Evolutionary conservation across 1,284 basidiomycete genomes (phyloP), one percentile per base, ranked within the genome.

Genomic region (Cystobasidium pallidum): DNA sequence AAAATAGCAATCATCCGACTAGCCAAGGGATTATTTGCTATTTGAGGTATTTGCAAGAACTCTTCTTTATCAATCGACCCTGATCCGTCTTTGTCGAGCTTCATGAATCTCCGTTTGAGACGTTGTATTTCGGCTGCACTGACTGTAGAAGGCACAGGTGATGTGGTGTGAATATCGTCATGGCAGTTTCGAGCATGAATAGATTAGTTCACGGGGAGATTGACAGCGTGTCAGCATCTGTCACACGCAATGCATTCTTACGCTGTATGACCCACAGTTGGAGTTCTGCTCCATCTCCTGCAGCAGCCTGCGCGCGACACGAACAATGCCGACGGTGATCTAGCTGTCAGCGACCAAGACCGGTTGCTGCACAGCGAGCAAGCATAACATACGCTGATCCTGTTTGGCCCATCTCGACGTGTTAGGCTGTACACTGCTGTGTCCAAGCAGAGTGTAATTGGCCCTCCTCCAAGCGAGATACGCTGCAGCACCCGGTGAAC

Each of bases 1-100:
- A 99, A 99, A 80, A 99, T 99, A 65, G 94, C 94, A 79, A 99
- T 99, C 91, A 99, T 92, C 65, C 95, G 88, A 67, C 91, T 92
- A 57, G 96, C 94, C 59, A 99, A 84, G 0, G 95, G 96, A 82
- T 99, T 99, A 76, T 93, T 95, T 36, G 95, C 95, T 79, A 99
- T 98, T 82, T 96, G 93, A 0, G 96, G 95, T 84, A 99, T 96
- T 84, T 95, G 94, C 66, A 99, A 84, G 82, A 99, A 99, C 83
- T 99, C 95, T 79, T 98, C 94, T 71, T 92, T 91, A 85, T 98
- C 95, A 81, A 99, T 96, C 26, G 93, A 94, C 71, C 96, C 95
- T 21, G 92, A 95, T 45, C 94, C 93, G 82, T 99, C 94, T 86
- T 91, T 91, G 82, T 99, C 96, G 77, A 99, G 88, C 84, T 99